phyloP scores from a whole-genome alignment of 768 basidiomycete species.

The Trametes gibbosa region DNA sequence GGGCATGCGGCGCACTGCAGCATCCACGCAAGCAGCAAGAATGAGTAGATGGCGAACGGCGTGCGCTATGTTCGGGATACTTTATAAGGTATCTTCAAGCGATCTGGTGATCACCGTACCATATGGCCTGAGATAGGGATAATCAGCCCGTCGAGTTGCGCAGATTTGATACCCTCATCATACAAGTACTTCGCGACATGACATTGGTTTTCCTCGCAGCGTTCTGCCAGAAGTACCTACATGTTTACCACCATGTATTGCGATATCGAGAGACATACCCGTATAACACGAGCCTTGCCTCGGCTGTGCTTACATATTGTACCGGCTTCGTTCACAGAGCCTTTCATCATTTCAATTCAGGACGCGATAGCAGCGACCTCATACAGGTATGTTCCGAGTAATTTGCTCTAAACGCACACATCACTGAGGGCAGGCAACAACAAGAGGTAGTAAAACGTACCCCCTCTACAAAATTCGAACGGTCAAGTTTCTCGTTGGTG shows the following conservation, averaged over 20 bases:
- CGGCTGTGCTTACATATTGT: not conserved
- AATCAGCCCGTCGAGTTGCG: not conserved
- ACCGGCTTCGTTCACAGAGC: not conserved
- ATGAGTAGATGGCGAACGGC: not conserved
- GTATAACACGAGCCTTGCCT: not conserved
- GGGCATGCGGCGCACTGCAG: not conserved
- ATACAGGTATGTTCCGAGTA: constrained; percentile 79
- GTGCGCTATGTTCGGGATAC: not conserved
- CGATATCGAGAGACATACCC: not conserved
- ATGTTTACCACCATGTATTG: not conserved
- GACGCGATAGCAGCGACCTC: constrained; percentile 43
- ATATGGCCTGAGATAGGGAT: not conserved
- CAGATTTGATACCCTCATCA: too few relatives aligned
- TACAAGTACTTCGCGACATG: not conserved
- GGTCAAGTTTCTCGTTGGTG: constrained; percentile 94
- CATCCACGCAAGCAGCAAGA: not conserved
- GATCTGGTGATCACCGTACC: not conserved
- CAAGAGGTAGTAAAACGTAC: constrained; percentile 40
- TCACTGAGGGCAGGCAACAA: not conserved
- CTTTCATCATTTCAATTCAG: not conserved
- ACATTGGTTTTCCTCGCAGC: not conserved
- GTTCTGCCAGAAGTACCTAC: not conserved
- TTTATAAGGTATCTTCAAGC: not conserved
- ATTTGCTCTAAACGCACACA: constrained; percentile 49
- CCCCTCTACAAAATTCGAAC: constrained; percentile 83